phyloP scores from a whole-genome alignment of 768 basidiomycete genomes.

The Tricholoma furcatifolium region DNA sequence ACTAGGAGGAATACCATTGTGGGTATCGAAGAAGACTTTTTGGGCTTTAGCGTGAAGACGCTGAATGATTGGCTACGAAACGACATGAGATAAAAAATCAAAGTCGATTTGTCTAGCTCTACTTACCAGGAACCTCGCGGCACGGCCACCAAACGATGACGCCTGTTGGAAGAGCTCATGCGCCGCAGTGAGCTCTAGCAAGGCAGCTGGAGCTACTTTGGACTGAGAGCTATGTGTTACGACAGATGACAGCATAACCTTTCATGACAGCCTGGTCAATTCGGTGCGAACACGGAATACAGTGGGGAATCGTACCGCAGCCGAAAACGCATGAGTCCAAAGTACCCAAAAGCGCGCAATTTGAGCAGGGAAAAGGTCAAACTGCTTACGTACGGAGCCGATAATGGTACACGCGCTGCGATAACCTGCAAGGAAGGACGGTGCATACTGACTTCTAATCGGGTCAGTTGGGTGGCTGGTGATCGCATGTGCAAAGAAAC shows the following conservation, averaged over 20 bases:
- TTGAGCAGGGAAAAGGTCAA: slow-evolving; percentile 50
- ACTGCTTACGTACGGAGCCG: slow-evolving; percentile 44
- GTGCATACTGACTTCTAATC: slow-evolving; percentile 64
- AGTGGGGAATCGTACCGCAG: slow-evolving; percentile 43
- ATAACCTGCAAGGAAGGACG: slow-evolving; percentile 68
- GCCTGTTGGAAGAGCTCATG: slow-evolving; percentile 65
- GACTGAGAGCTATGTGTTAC: slow-evolving; percentile 66
- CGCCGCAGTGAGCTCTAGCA: slow-evolving; percentile 62
- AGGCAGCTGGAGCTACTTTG: slow-evolving; percentile 69
- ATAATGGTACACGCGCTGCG: slow-evolving; percentile 63
- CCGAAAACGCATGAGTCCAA: slow-evolving; percentile 73
- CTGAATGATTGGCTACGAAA: slow-evolving; percentile 58
- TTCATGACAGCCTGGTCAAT: background rate
- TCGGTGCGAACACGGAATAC: background rate
- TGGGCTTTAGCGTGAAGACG: slow-evolving; percentile 64
- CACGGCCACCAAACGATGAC: slow-evolving; percentile 61
- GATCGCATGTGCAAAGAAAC: slow-evolving; percentile 75
- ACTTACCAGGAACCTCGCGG: slow-evolving; percentile 68
- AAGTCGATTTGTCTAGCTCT: background rate
- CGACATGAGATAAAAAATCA: background rate
- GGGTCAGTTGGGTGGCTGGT: slow-evolving; percentile 64
- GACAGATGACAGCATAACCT: slow-evolving; percentile 81
- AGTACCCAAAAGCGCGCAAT: slow-evolving; percentile 69
- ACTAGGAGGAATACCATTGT: slow-evolving; percentile 43
- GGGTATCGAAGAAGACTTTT: slow-evolving; percentile 44